phyloP scores from a whole-genome alignment of 2,329 filamentous ascomycete genomes.

The Phaeomoniella chlamydospora region DNA sequence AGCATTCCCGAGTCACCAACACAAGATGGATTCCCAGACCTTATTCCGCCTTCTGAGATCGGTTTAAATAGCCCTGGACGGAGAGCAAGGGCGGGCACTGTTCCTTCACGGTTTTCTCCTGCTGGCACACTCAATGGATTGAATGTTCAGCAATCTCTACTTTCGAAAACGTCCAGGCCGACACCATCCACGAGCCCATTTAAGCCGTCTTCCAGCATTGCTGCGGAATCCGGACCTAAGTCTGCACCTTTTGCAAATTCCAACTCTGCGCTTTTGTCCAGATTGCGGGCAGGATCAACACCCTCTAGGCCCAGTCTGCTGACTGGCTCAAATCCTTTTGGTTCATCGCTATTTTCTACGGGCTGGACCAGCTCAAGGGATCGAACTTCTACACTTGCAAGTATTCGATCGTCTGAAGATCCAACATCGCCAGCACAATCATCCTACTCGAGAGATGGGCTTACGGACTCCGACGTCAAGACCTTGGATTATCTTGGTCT shows the following conservation, averaged over 20 bases:
- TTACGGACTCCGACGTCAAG: constrained; percentile 75
- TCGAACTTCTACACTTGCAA: constrained; percentile 75
- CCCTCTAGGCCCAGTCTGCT: constrained; percentile 67
- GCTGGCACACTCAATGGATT: constrained; percentile 47
- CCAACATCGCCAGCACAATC: constrained; percentile 79
- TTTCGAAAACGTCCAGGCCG: constrained; percentile 67
- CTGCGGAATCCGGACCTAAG: constrained; percentile 18
- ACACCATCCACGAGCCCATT: constrained; percentile 82
- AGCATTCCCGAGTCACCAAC: constrained; percentile 95
- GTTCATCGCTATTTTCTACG: constrained; percentile 74
- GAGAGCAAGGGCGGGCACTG: constrained; percentile 78
- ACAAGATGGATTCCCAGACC: constrained; percentile 82
- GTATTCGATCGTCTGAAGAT: constrained; percentile 74
- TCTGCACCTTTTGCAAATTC: constrained; percentile 35
- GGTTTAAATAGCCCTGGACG: constrained; percentile 52
- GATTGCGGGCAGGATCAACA: constrained; percentile 84
- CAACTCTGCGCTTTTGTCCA: constrained; percentile 64
- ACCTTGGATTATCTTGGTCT: constrained; percentile 93
- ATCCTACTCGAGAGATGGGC: constrained; percentile 71
- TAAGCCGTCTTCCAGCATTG: constrained; percentile 40
- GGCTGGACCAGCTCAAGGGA: constrained; percentile 74
- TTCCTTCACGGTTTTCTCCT: constrained; percentile 87
- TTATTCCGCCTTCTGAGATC: constrained; percentile 56
- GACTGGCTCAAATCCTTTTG: constrained; percentile 54
- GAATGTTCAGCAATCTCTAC: constrained; percentile 41